These are phyloP conservation scores for Sugiyamaella qingdaonensis DNA, from an alignment of 805 yeast genomes.

Conservation along the genomic window DNA sequence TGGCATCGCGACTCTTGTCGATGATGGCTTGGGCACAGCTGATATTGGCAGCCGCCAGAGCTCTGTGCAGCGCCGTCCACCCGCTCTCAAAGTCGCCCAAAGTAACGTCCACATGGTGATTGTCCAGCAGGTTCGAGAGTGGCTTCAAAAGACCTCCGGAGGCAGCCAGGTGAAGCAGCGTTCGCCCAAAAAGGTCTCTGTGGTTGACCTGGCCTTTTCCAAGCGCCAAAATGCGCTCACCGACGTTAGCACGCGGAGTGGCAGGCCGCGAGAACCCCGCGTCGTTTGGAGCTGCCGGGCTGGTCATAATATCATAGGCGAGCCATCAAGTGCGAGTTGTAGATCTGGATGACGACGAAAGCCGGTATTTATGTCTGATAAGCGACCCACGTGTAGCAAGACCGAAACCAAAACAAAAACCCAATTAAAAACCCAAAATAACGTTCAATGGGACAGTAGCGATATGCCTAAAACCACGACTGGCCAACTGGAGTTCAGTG, in stretches of 20 bases:
- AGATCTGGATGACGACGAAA: neutral
- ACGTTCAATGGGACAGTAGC: no score
- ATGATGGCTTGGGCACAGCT: slow-evolving; percentile 48
- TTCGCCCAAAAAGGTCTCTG: slow-evolving; percentile 70
- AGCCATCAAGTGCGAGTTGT: neutral
- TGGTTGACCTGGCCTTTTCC: slow-evolving; percentile 24
- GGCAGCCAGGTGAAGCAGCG: slow-evolving; percentile 28
- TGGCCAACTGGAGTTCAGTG: no score
- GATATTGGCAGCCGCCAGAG: slow-evolving; percentile 55
- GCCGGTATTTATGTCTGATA: neutral
- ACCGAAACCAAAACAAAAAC: no score
- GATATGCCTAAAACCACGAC: no score
- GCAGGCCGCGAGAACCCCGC: neutral
- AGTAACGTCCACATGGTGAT: slow-evolving; percentile 43
- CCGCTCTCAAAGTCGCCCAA: slow-evolving; percentile 68
- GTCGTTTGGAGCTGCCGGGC: neutral
- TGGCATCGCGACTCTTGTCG: slow-evolving; percentile 33
- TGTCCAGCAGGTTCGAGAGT: slow-evolving; percentile 44
- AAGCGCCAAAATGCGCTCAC: slow-evolving; percentile 10
- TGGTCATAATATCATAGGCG: neutral
- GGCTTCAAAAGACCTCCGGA: slow-evolving; percentile 25
- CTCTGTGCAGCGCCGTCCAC: slow-evolving; percentile 76
- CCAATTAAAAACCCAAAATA: no score
- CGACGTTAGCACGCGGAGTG: neutral
- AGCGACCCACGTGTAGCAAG: no score